Conservation (phyloP, 345 rosid species). For the Turritis glabra region DNA sequence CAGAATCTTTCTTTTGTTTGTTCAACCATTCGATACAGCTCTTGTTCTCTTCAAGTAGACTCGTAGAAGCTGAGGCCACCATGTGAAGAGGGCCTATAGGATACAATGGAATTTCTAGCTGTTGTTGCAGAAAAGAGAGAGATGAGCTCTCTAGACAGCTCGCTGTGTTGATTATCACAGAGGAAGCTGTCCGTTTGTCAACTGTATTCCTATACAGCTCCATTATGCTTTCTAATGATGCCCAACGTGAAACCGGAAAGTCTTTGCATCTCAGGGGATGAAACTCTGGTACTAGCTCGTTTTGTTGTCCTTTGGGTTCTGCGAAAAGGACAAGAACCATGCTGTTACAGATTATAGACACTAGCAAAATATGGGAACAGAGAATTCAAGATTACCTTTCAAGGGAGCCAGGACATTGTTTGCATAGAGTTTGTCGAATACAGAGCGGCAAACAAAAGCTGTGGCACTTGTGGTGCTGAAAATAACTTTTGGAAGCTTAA, state of each 20-base stretch:
- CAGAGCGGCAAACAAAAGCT: conserved; percentile 3
- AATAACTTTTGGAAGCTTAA: conserved; percentile 27
- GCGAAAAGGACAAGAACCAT: not conserved
- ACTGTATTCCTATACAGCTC: conserved; percentile 5
- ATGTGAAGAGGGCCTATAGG: conserved; percentile 37
- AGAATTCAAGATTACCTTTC: not conserved
- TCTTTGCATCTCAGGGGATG: conserved; percentile 30
- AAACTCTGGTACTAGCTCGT: conserved; percentile 24
- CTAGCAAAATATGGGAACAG: not conserved
- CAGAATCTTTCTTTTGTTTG: conserved; percentile 38
- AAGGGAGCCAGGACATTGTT: not conserved
- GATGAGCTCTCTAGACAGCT: conserved; percentile 33
- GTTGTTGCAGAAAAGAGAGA: conserved; percentile 2
- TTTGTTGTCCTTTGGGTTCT: not conserved
- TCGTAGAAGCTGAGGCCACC: conserved; percentile 18
- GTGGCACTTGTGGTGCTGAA: conserved; percentile 31
- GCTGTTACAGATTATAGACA: not conserved
- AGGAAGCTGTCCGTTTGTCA: conserved; percentile 28
- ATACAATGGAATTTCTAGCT: conserved; percentile 5
- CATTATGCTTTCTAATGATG: conserved; percentile 5
- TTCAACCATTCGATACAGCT: conserved; percentile 56
- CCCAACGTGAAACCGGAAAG: not conserved
- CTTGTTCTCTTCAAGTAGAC: conserved; percentile 29
- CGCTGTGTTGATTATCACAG: conserved; percentile 26
- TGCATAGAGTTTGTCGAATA: conserved; percentile 1